Percentiles rank a stretch among this genome's conserved stretches.
Conservation (phyloP, 2,329 filamentous ascomycete genomes). For the Calonectria multiphialidica region DNA sequence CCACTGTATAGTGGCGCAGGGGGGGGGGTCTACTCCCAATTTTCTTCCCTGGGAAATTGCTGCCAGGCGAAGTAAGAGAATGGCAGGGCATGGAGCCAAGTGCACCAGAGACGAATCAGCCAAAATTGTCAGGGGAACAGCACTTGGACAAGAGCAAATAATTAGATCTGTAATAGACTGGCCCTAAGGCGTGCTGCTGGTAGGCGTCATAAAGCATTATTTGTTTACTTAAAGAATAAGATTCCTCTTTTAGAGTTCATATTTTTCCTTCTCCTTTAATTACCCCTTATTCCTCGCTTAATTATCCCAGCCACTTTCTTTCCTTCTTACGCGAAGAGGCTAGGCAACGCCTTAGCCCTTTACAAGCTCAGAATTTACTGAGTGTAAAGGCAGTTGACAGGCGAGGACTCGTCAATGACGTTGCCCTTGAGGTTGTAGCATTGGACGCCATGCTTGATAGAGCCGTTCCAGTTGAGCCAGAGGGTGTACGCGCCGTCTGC, state of each 20-base stretch:
- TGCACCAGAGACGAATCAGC: neutral
- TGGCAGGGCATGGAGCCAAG: neutral
- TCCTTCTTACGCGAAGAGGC: too few species aligned
- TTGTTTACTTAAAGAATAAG: too few species aligned
- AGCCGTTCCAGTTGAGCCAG: constrained; percentile 48
- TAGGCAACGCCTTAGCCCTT: too few species aligned
- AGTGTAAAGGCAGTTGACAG: constrained; percentile 55
- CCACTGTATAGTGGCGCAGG: neutral
- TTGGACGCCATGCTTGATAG: constrained; percentile 49
- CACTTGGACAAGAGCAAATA: too few species aligned
- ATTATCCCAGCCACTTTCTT: too few species aligned
- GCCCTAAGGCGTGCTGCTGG: too few species aligned
- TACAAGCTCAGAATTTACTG: neutral
- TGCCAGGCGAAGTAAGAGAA: neutral
- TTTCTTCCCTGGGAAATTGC: neutral
- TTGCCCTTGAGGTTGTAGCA: constrained; percentile 53
- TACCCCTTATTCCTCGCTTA: too few species aligned
- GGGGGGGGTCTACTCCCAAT: neutral
- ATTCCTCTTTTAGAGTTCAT: too few species aligned
- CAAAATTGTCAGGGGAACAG: neutral
- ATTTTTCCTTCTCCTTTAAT: too few species aligned
- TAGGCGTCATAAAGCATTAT: too few species aligned
- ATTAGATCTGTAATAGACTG: too few species aligned
- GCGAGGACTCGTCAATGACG: constrained; percentile 41
- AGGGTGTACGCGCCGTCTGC: constrained; percentile 53